Base-by-base conservation (phyloP, 106 monocot genomes). In the Phalaenopsis equestris region DNA sequence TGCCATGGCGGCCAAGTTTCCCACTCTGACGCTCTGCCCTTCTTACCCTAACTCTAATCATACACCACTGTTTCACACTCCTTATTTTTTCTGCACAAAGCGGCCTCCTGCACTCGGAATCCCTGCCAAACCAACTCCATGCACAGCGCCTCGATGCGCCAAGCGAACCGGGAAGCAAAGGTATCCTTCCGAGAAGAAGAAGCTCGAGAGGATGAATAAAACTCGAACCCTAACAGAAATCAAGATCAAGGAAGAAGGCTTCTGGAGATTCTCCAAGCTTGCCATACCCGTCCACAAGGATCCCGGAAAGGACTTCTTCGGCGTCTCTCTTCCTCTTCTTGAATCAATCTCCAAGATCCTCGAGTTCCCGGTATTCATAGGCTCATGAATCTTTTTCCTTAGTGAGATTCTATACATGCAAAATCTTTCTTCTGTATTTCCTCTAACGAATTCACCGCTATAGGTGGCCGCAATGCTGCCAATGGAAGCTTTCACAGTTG, bases 121-220 rank as follows among this genome's bases (percentile, higher is more conserved):
- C 7, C 4, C 39, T 3, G 14, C 8, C 39, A 70, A 70, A 14
- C 6, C 61, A 61, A 61, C 21, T 21, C 19, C 19, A 61, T 61
- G 61, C 61, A 3, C 36, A 38, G 4, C 70, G 36, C 10, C 85
- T 41, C 77, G 82, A 11, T 87, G 91, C 78, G 88, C 86, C 45
- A 95, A 89, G 88, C 87, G 99, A 75, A 88, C 90, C 36, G 99
- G 99, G 78, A 95, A 90, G 91, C 86, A 75, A 83, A 82, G 99
- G 80, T 99, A 99, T 79, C 99, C 99, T 8, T 99, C 95, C 84
- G 99, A 99, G 95, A 99, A 99, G 88, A 99, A 90, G 95, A 84
- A 85, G 90, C 88, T 95, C 37, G 78, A 86, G 80, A 84, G 83
- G 84, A 73, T 79, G 39, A 86, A 41, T 57, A 75, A 93, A 80